Evolutionary conservation across 2,329 filamentous ascomycete species (phyloP), one percentile per base, ranked within the genome.

Genomic region (Fusarium sp.): DNA sequence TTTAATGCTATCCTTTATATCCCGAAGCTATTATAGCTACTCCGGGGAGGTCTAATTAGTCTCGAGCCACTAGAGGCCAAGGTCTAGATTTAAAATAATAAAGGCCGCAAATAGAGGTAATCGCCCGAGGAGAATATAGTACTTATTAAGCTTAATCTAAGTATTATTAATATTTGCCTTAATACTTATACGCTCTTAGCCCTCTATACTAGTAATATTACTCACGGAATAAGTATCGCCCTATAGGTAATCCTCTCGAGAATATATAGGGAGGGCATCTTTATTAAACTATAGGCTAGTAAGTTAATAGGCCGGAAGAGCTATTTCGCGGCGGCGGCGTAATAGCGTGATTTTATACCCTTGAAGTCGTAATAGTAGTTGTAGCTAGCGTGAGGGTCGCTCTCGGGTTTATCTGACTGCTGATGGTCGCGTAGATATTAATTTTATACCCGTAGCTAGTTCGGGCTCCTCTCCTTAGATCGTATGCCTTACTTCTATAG

Each of bases 121-220:
- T n/a, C 35, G 6, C 11, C 41, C 48, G 10, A 68, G 61, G 18
- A 57, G 27, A n/a, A 27, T 62, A 52, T 71, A 67, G 10, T 68
- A 68, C 16, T 71, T 39, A 13, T 59, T 64, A 31, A 72, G 64
- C 64, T 71, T 72, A 48, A 67, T n/a, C n/a, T n/a, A n/a, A n/a
- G n/a, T n/a, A n/a, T n/a, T n/a, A n/a, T n/a, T n/a, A n/a, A n/a
- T n/a, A 8, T 22, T 60, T 59, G 54, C 57, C 63, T 31, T 58
- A 35, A 52, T 57, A 22, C 39, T 48, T 20, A 20, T 27, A 16
- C 7, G 24, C 61, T 64, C 50, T 20, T 64, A 13, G 5, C 48
- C 27, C 35, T 57, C 37, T 35, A 64, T 64, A 56, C 37, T 64
- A 52, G 37, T 24, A 64, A 64, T 64, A 27, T 13, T 45, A 16